Percentiles rank a stretch among this genome's conserved stretches.
These are phyloP conservation scores for Warburgia ugandensis DNA, from an alignment of 164 flowering plant species.

Conservation along the genomic window DNA sequence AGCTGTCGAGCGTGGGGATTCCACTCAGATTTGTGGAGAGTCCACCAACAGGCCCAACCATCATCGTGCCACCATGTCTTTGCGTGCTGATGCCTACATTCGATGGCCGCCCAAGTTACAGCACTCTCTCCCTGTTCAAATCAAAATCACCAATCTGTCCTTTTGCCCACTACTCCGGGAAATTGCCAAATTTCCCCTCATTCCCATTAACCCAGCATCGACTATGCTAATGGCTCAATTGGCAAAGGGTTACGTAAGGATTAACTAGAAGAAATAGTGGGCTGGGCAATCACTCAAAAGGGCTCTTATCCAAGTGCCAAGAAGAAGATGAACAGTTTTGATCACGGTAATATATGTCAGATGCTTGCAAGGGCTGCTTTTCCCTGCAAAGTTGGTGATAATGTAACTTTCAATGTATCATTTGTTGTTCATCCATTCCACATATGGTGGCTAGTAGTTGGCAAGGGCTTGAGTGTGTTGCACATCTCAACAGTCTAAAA, in stretches of 20 bases:
- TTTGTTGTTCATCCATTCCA: no score
- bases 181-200: not conserved
- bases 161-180: not conserved
- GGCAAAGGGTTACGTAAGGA: no score
- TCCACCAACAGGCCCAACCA: conserved; percentile 19
- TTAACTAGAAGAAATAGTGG: no score
- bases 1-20: conserved; percentile 34
- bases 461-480: no score
- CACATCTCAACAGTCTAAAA: no score
- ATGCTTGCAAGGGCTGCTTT: not conserved
- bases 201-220: not conserved
- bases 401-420: no score
- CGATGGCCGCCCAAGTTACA: no score
- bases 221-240: not conserved
- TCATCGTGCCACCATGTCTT: conserved; percentile 2
- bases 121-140: no score
- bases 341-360: not conserved
- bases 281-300: not conserved
- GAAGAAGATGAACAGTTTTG: not conserved
- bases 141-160: no score
- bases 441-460: no score
- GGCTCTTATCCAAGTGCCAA: not conserved
- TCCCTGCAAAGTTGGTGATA: no score
- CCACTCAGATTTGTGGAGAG: conserved; percentile 50
- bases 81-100: conserved; percentile 1